Percentiles rank a stretch among this genome's conserved stretches.
Evolutionary conservation across 345 rosid genomes (phyloP).

Genomic region (Rubroshorea leprosula): DNA sequence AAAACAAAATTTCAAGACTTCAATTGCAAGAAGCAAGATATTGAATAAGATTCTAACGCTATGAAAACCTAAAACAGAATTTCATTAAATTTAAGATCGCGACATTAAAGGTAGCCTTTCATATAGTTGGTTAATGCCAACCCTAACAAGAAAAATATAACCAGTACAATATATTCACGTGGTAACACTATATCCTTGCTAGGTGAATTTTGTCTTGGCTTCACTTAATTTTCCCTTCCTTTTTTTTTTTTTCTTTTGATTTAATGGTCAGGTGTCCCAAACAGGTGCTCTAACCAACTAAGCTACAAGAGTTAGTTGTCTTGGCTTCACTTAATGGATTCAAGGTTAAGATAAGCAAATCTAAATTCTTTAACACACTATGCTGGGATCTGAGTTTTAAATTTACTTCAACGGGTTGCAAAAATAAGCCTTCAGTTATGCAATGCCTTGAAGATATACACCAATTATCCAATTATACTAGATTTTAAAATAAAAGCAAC

Average conservation of each 20-base stretch:
- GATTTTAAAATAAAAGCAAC: background rate
- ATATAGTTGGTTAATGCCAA: background rate
- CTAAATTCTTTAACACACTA: background rate
- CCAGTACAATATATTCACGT: background rate
- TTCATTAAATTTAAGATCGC: background rate
- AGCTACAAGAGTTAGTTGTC: no score
- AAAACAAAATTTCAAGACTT: conserved; percentile 10
- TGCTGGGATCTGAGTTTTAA: background rate
- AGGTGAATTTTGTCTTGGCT: no score
- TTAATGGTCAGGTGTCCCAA: no score
- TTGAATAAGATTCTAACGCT: background rate
- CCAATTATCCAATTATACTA: no score
- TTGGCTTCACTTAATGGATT: no score
- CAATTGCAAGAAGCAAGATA: conserved; percentile 10
- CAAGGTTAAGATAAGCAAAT: background rate
- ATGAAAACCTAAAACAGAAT: background rate
- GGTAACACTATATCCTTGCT: no score
- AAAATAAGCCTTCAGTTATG: background rate
- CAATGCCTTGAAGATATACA: no score
- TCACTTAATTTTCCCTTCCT: no score
- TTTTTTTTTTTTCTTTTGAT: no score
- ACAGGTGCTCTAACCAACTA: no score
- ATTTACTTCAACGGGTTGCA: background rate
- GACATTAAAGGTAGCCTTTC: background rate
- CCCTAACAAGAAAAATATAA: background rate